phyloP scores from a whole-genome alignment of 805 yeast genomes.

The Candida sanyiensis region DNA sequence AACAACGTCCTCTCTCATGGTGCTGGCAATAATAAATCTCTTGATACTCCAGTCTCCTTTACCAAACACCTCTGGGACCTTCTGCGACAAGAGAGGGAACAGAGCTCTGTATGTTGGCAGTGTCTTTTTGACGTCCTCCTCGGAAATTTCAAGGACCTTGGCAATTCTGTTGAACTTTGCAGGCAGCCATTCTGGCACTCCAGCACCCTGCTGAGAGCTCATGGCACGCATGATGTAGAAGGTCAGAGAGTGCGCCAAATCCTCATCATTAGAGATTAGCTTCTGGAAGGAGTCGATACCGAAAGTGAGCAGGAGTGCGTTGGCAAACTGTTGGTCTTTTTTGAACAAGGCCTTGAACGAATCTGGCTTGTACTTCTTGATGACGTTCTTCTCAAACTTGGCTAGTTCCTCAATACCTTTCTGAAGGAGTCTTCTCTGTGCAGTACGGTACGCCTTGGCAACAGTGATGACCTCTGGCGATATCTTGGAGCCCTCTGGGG shows the following conservation, averaged over 20 bases:
- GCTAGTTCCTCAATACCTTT: conserved; percentile 40
- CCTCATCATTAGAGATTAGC: conserved; percentile 35
- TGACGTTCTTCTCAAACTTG: conserved; percentile 39
- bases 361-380: conserved; percentile 39
- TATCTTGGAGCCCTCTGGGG: conserved; percentile 19
- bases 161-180: conserved; percentile 34
- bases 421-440: conserved; percentile 46
- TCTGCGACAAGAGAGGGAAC: conserved; percentile 41
- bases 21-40: conserved; percentile 34
- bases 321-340: conserved; percentile 46
- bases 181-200: conserved; percentile 47
- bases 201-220: conserved; percentile 31
- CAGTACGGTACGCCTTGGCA: conserved; percentile 41
- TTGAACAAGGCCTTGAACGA: conserved; percentile 56
- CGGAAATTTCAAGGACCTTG: conserved; percentile 35
- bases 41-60: conserved; percentile 41
- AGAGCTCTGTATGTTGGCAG: conserved; percentile 47
- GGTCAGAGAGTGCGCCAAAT: conserved; percentile 53
- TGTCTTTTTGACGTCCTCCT: conserved; percentile 52
- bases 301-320: conserved; percentile 48
- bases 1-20: conserved; percentile 1
- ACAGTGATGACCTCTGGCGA: conserved; percentile 25
- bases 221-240: conserved; percentile 58
- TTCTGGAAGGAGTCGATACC: conserved; percentile 54
- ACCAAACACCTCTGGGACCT: conserved; percentile 53